Evolutionary conservation across 176 grass and related monocot genomes (phyloP).

Genomic region (Ananas comosus): DNA sequence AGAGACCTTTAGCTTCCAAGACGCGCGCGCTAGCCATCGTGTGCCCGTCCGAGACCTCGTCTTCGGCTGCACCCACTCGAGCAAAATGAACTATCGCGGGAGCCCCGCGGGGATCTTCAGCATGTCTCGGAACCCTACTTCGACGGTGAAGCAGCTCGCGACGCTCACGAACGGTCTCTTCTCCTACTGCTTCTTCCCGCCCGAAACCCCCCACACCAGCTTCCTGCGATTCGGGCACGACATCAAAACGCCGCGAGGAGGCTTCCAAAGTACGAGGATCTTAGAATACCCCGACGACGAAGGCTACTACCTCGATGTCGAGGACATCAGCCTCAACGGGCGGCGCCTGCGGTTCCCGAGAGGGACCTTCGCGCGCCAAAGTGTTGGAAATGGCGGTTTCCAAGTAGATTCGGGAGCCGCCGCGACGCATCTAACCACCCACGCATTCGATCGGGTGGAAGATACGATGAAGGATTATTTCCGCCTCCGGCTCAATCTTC

Average conservation of each 20-base stretch:
- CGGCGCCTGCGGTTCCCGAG: neutral
- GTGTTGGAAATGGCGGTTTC: neutral
- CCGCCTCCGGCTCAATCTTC: neutral
- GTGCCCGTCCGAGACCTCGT: neutral
- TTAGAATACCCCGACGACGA: neutral
- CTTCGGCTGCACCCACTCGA: slow-evolving; percentile 16
- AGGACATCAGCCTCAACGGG: neutral
- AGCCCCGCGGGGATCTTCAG: neutral
- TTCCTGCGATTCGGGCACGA: neutral
- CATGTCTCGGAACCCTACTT: neutral
- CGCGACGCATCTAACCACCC: neutral
- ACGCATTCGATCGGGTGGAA: neutral
- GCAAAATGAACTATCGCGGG: neutral
- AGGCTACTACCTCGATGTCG: neutral
- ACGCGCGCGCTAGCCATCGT: neutral
- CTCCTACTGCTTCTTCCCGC: neutral
- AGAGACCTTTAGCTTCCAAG: slow-evolving; percentile 12
- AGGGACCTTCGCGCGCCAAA: neutral
- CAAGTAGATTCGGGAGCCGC: neutral
- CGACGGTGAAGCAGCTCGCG: neutral
- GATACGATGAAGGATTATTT: neutral
- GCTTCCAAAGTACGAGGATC: neutral
- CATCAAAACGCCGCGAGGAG: neutral
- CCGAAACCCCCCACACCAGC: neutral
- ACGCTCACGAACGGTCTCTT: neutral